A percentile compares a stretch with the other conserved stretches of the same genome.
These are phyloP conservation scores for Ganoderma meredithae DNA, from an alignment of 1,284 basidiomycete genomes.

Conservation along the genomic window DNA sequence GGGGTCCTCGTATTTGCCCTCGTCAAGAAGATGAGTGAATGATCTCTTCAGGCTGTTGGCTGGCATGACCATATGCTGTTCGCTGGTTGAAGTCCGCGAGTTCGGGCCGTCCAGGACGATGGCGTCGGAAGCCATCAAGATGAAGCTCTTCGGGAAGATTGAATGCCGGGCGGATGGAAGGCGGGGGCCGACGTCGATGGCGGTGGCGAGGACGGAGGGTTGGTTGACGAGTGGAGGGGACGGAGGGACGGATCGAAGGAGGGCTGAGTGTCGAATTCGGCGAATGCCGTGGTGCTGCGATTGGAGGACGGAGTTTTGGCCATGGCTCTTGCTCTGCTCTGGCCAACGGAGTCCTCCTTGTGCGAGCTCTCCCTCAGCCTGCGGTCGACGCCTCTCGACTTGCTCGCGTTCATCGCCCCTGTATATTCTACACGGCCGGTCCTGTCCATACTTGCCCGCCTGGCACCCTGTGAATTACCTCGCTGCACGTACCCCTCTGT, in stretches of 20 bases:
- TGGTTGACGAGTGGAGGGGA: neutral
- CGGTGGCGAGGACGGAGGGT: neutral
- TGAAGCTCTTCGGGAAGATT: neutral
- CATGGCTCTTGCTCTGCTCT: neutral
- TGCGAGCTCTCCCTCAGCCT: conserved; percentile 17
- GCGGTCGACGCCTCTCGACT: conserved; percentile 22
- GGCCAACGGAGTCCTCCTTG: conserved; percentile 11
- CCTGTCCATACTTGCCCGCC: conserved; percentile 5
- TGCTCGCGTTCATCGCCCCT: conserved; percentile 5
- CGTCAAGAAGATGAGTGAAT: conserved; percentile 37
- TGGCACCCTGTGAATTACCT: conserved; percentile 11
- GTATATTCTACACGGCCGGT: conserved; percentile 20
- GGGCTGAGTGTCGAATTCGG: neutral
- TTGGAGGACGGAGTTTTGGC: conserved; percentile 17
- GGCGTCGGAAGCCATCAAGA: conserved; percentile 28
- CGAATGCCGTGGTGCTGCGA: conserved; percentile 17
- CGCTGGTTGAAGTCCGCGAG: conserved; percentile 44
- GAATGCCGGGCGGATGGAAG: neutral
- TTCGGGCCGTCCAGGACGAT: conserved; percentile 27
- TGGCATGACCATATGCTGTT: conserved; percentile 35
- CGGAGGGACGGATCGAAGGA: neutral
- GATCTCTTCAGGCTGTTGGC: conserved; percentile 38
- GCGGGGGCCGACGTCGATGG: neutral
- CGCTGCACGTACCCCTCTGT: conserved; percentile 14
- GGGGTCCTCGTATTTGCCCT: conserved; percentile 42